These are phyloP conservation scores for Tuber microsphaerosporum DNA, from an alignment of 495 filamentous ascomycete species.

Conservation along the genomic window DNA sequence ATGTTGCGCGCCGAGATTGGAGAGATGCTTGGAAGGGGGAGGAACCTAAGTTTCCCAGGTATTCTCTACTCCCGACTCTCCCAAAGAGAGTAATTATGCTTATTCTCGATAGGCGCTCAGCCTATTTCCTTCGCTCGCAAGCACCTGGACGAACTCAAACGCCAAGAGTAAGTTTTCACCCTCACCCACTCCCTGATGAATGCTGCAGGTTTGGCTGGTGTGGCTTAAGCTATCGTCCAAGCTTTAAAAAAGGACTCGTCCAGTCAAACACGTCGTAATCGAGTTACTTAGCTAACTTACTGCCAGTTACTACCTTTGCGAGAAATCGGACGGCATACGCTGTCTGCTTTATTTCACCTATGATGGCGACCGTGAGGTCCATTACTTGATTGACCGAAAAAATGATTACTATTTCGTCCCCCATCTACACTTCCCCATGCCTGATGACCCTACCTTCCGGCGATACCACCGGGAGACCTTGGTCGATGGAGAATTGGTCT, in stretches of 20 bases:
- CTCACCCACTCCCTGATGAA: neutral
- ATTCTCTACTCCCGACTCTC: neutral
- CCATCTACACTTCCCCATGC: conserved; percentile 70
- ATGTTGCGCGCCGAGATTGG: conserved; percentile 68
- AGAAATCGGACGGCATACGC: conserved; percentile 94
- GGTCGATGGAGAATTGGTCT: conserved; percentile 87
- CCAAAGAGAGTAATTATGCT: neutral
- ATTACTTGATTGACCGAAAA: conserved; percentile 90
- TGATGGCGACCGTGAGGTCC: conserved; percentile 52
- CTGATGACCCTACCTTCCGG: conserved; percentile 51
- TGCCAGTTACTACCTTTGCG: conserved; percentile 82
- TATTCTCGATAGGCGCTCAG: conserved; percentile 61
- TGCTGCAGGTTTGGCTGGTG: neutral
- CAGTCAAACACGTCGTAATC: neutral
- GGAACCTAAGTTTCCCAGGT: conserved; percentile 59
- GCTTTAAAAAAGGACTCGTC: conserved; percentile 1
- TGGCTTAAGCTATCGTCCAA: neutral
- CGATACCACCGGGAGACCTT: conserved; percentile 72
- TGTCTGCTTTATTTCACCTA: conserved; percentile 82
- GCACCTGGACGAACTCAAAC: conserved; percentile 70
- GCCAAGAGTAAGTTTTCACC: conserved; percentile 54
- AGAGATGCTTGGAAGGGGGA: conserved; percentile 58
- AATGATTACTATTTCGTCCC: conserved; percentile 90
- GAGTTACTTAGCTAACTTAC: neutral
- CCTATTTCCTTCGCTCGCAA: conserved; percentile 78